Conservation (phyloP, 2,329 filamentous ascomycete species). For the Tolypocladium ophioglossoides region DNA sequence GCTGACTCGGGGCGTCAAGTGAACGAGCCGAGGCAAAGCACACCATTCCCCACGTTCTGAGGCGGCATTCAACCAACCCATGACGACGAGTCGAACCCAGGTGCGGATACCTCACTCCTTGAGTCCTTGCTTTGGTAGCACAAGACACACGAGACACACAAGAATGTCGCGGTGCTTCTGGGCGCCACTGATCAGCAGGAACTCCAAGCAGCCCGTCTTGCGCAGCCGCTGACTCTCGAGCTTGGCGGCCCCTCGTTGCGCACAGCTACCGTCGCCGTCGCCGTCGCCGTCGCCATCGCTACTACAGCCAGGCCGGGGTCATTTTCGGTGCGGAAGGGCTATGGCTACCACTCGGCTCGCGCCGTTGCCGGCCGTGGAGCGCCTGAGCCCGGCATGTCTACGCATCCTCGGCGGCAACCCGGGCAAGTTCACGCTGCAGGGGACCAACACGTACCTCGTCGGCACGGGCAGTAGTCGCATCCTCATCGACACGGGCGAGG, state of each 20-base stretch:
- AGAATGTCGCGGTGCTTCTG: neutral
- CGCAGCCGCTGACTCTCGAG: neutral
- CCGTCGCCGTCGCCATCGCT: neutral
- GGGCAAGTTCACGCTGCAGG: slow-evolving; percentile 64
- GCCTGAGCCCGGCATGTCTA: slow-evolving; percentile 67
- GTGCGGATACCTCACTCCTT: neutral
- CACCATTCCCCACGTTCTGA: neutral
- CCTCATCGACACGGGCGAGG: slow-evolving; percentile 86
- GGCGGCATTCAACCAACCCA: neutral
- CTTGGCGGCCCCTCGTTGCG: neutral
- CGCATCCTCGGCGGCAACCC: slow-evolving; percentile 87
- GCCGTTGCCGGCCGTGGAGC: slow-evolving; percentile 61
- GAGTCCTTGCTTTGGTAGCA: neutral
- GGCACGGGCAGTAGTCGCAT: slow-evolving; percentile 64
- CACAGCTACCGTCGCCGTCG: neutral
- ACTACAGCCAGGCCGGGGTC: neutral
- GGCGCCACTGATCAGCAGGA: neutral
- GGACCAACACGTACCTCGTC: slow-evolving; percentile 92
- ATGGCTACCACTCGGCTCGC: slow-evolving; percentile 29
- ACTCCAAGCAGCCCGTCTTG: neutral
- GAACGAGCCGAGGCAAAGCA: neutral
- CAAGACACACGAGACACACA: neutral
- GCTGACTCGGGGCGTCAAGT: neutral
- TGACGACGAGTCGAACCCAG: neutral
- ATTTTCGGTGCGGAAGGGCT: neutral